A percentile compares a stretch with the other conserved stretches of the same genome.
These are phyloP conservation scores for Collybiopsis luxurians DNA, from an alignment of 768 basidiomycete species.

Conservation along the genomic window DNA sequence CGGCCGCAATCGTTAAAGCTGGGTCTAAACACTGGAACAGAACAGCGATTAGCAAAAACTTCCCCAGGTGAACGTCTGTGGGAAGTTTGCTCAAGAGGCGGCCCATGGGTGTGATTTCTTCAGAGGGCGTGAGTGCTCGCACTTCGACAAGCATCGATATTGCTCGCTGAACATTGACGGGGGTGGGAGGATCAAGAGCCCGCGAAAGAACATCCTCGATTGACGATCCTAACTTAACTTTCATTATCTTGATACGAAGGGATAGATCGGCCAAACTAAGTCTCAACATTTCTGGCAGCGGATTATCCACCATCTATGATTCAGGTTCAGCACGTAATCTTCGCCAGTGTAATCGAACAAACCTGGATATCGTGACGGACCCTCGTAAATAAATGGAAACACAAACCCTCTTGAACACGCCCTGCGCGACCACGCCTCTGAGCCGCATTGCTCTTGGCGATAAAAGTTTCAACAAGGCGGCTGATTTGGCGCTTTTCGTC, in stretches of 20 bases:
- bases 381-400: constrained; percentile 96
- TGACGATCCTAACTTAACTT: constrained; percentile 75
- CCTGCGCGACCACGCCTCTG: constrained; percentile 91
- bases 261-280: constrained; percentile 91
- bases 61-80: constrained; percentile 94
- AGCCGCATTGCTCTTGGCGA: constrained; percentile 88
- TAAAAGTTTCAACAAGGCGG: constrained; percentile 85
- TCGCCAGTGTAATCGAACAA: constrained; percentile 10
- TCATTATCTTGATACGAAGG: constrained; percentile 91
- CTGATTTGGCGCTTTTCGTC: constrained; percentile 98
- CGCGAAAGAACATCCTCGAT: constrained; percentile 88
- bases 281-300: constrained; percentile 93
- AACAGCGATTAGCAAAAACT: constrained; percentile 83
- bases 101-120: constrained; percentile 96
- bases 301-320: constrained; percentile 78
- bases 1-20: constrained; percentile 93
- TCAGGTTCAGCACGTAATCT: constrained; percentile 6
- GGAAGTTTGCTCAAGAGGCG: constrained; percentile 87
- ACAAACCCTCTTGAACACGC: constrained; percentile 84
- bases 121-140: constrained; percentile 75
- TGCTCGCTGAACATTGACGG: constrained; percentile 87
- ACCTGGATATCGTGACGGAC: constrained; percentile 79
- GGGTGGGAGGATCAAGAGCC: constrained; percentile 86
- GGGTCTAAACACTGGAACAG: constrained; percentile 91
- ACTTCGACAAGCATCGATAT: constrained; percentile 90